Base-by-base conservation (phyloP, 495 filamentous ascomycete species). In the Aspergillus ostianus region DNA sequence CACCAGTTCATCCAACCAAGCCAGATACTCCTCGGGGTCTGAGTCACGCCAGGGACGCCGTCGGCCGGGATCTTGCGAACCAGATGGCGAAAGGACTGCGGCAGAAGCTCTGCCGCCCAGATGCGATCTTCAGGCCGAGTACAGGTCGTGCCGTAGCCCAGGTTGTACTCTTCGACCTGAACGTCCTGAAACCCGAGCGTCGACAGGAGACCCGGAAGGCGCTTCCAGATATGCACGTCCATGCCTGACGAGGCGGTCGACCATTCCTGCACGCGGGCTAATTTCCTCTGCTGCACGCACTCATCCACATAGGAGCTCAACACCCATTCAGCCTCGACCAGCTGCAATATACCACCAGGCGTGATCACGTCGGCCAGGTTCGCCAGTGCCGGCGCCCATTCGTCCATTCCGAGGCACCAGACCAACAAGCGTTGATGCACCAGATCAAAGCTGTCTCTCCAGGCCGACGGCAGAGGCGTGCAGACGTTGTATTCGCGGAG, bases 191-290 rank as follows among this genome's bases (percentile, higher is more conserved):
- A 36, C 4, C 32, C 32, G 32, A 36, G 32, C 2, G 32, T 9
- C 32, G 32, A 36, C 10, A 36, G 32, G 9, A 36, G 32, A 36
- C 9, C 32, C 10, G 32, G 32, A 13, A 36, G 32, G 6, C 32
- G 32, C 9, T 36, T 36, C 32, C 32, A 36, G 32, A 36, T 9
- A 36, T 36, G 32, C 32, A 36, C 32, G 32, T 36, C 32, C 32
- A 36, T 36, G 32, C 32, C 32, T 5, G 32, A 61, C 79, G 80
- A 53, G 67, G 51, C 26, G 0, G 10, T 41, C 12, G 13, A 41
- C 36, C 6, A 41, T 17, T 41, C 36, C 10, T 15, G 36, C 36
- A 17, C 36, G 36, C 36, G 32, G 9, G 32, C 32, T 9, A 36
- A 13, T 41, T 41, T 41, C 36, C 12, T 41, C 13, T 41, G 36